Percentiles rank a stretch among this genome's conserved stretches.
Conservation (phyloP, 2,329 filamentous ascomycete species). For the Akanthomyces muscarius region DNA sequence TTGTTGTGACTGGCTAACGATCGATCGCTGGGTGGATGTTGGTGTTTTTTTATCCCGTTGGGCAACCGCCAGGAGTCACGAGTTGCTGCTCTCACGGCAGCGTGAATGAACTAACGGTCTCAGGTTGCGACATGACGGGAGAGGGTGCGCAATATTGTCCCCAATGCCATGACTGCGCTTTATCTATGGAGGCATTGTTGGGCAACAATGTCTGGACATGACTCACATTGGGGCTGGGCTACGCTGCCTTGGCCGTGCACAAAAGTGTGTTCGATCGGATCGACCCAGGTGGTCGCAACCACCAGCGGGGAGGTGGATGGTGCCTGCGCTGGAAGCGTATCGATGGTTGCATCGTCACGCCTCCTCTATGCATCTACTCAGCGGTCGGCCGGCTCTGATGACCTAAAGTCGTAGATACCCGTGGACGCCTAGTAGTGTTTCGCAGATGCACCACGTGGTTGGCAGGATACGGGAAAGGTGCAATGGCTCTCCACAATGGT, state of each 20-base stretch:
- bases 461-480: not conserved
- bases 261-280: not conserved
- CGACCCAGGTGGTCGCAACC: not conserved
- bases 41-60: not conserved
- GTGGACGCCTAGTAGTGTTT: not conserved
- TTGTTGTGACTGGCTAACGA: slow-evolving; percentile 14
- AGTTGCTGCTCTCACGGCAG: too few species aligned
- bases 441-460: slow-evolving; percentile 2
- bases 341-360: not conserved
- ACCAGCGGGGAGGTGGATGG: not conserved
- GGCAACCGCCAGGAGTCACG: not conserved
- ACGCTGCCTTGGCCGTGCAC: not conserved
- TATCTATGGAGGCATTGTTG: not conserved
- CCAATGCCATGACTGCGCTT: not conserved
- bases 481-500: not conserved
- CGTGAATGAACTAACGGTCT: not conserved
- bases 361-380: not conserved
- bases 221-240: not conserved
- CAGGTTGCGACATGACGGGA: not conserved
- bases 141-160: not conserved
- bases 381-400: not conserved
- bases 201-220: not conserved
- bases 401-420: not conserved
- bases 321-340: not conserved
- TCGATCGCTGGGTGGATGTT: not conserved